Evolutionary conservation across 495 filamentous ascomycete genomes (phyloP), one percentile per base, ranked within the genome.

Genomic region (Xylaria grammica): DNA sequence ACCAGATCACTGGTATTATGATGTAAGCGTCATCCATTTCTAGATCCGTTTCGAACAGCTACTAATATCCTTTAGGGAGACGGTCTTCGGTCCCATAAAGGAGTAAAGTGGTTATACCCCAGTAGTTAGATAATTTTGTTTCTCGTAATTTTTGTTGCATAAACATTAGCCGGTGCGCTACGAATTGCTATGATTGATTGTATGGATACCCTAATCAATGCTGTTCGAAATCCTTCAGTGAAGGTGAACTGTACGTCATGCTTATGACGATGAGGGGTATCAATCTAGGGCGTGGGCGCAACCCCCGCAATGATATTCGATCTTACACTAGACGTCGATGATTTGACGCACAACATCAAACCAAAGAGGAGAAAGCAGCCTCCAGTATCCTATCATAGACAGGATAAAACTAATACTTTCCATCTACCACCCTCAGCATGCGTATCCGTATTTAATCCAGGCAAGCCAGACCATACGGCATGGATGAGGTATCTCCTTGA

Each of bases 1-100:
- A 99, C 83, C 94, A 93, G 82, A 93, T 97, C 75, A 96, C 92
- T 64, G 91, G 91, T 74, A 95, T 97, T 75, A 90, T 96, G 73
- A 91, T 94, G 78, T 64, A 45, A 64, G 62, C 32, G 2, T 45
- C 13, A n/a, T 7, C 34, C 40, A 17, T 38, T 7, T 38, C 5
- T 22, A 7, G 7, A 17, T 8, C 5, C 15, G n/a, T 26, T 4
- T n/a, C 3, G 8, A 15, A 57, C 42, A 13, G 11, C 11, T 22
- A 20, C 44, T 64, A 50, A 58, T 32, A 20, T 51, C 22, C 30
- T 17, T 11, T 32, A 64, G 62, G 62, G 62, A 64, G 17, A 64
- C 62, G 11, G 52, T 57, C 44, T 58, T 64, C 52, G 62, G 62
- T 9, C 62, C 62, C 5, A 38, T 48, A 13, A 64, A 64, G 61